Evolutionary conservation across 2,329 filamentous ascomycete species (phyloP), one percentile per base, ranked within the genome.

Genomic region (Plenodomus biglobosus): DNA sequence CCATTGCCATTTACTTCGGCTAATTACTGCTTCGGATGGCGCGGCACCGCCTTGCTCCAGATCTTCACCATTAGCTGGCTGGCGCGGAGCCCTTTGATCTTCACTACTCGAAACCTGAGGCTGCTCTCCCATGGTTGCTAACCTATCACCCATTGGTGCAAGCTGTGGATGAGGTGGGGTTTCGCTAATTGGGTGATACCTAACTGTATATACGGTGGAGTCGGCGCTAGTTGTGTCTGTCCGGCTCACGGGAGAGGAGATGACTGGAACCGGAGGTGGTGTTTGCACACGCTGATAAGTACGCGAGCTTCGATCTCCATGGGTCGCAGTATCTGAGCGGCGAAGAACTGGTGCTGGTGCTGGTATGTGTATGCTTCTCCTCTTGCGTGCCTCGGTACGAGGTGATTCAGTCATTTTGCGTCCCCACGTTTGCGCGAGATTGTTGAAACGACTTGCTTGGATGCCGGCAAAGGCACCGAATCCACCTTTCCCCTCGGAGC

Each of bases 201-300:
- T 79, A 22, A 86, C 79, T 42, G 82, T 79, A 61, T 86, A 86
- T 3, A 85, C 79, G 1, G 84, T 86, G 52, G 83, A 85, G 20
- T 79, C 79, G 8, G 81, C 82, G 65, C 82, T 85, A 5, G 78
- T 80, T 1, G 81, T 84, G 57, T 86, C 82, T 17, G 79, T 78
- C 53, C 83, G 75, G 60, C 80, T 85, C 32, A 85, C 72, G 1
- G 83, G 82, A 10, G 81, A 83, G 7, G 77, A 72, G 17, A 77
- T 72, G 39, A 73, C 70, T 35, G 72, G 67, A 17, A 76, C 76
- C 19, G 74, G 73, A 17, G 75, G 72, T 38, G 65, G 66, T 10
- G 54, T 67, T 42, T 64, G 64, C 24, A 74, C 50, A 5, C 62
- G 65, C 2, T 59, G 46, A 38, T 69, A 71, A n/a, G 56, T 45